These are phyloP conservation scores for Neonectria coccinea DNA, from an alignment of 2,329 filamentous ascomycete species.

Conservation along the genomic window DNA sequence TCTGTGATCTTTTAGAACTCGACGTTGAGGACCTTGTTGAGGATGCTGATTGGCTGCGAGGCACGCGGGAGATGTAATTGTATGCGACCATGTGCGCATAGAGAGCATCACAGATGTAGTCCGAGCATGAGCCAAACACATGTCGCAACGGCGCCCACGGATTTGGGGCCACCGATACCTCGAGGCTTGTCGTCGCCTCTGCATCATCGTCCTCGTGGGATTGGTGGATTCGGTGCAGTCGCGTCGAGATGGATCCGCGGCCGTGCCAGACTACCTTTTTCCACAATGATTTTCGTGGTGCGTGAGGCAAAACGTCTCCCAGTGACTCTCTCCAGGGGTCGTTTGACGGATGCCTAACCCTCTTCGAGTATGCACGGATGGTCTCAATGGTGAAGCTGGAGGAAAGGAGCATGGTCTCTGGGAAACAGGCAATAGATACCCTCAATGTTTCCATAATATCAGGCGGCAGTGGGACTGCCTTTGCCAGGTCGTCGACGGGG, in stretches of 20 bases:
- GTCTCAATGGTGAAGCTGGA: conserved; percentile 68
- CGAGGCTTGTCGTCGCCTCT: conserved; percentile 29
- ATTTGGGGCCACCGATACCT: conserved; percentile 39
- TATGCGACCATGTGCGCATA: conserved; percentile 71
- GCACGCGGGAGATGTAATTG: conserved; percentile 64
- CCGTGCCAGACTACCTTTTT: conserved; percentile 51
- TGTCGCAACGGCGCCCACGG: conserved; percentile 61
- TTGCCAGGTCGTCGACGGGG: conserved; percentile 52
- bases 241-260: conserved; percentile 33
- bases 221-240: conserved; percentile 34
- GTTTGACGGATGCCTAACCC: conserved; percentile 57
- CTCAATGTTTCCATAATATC: conserved; percentile 66
- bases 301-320: conserved; percentile 29
- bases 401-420: conserved; percentile 68
- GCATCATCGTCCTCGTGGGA: conserved; percentile 26
- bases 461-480: conserved; percentile 61
- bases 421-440: conserved; percentile 67
- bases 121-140: conserved; percentile 64
- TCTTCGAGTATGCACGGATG: conserved; percentile 67
- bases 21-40: conserved; percentile 29
- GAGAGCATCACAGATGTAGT: conserved; percentile 68
- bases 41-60: conserved; percentile 37
- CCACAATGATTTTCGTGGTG: conserved; percentile 50
- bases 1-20: conserved; percentile 41
- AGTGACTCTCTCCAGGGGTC: conserved; percentile 41